A percentile compares a stretch with the other conserved stretches of the same genome.
Conservation (phyloP, 768 basidiomycete species). For the Mrakia frigida region DNA sequence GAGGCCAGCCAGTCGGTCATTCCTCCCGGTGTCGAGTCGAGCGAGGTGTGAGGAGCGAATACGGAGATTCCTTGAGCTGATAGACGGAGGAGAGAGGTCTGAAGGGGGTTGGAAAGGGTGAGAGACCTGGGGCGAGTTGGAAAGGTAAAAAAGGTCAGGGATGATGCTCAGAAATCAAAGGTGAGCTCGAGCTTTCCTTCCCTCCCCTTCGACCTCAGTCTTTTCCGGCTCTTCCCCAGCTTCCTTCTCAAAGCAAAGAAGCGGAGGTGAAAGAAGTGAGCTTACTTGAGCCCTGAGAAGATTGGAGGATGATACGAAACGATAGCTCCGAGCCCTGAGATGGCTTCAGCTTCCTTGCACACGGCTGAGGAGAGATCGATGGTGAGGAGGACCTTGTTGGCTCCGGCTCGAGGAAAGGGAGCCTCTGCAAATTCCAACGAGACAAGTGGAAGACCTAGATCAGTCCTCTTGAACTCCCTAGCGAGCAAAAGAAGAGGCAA, state of each 20-base stretch:
- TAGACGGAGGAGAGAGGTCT: slow-evolving; percentile 71
- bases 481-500: too few species aligned
- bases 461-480: too few species aligned
- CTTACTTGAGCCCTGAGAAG: slow-evolving; percentile 59
- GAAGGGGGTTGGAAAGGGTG: slow-evolving; percentile 71
- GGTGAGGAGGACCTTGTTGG: slow-evolving; percentile 43
- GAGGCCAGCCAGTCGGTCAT: slow-evolving; percentile 67
- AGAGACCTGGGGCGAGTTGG: slow-evolving; percentile 49
- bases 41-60: slow-evolving; percentile 79
- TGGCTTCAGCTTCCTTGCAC: slow-evolving; percentile 44
- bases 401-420: slow-evolving; percentile 10
- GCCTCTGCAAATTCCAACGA: too few species aligned
- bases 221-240: background rate
- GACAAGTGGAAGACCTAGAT: too few species aligned
- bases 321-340: slow-evolving; percentile 43
- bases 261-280: background rate
- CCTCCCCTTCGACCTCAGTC: background rate
- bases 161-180: background rate
- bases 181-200: slow-evolving; percentile 10
- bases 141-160: too few species aligned
- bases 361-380: slow-evolving; percentile 45
- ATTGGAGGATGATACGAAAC: slow-evolving; percentile 82
- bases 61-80: slow-evolving; percentile 77
- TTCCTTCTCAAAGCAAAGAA: background rate
- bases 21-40: slow-evolving; percentile 77